These are phyloP conservation scores for Trametes meyenii DNA, from an alignment of 768 basidiomycete species.

Conservation along the genomic window DNA sequence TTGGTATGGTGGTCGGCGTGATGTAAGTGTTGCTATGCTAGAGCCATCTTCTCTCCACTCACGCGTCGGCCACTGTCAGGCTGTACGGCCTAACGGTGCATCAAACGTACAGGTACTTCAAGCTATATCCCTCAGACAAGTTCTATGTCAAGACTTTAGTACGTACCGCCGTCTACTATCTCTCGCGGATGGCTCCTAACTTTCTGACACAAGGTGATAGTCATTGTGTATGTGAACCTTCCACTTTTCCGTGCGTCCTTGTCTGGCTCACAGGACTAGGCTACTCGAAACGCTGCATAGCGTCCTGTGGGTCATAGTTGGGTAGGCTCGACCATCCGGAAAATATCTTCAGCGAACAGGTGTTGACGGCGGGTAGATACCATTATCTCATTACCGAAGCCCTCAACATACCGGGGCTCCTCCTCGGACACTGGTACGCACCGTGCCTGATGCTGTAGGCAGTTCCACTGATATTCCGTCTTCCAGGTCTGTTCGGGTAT, in stretches of 20 bases:
- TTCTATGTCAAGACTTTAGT: not conserved
- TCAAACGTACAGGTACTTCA: not conserved
- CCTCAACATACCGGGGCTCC: not conserved
- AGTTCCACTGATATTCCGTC: not conserved
- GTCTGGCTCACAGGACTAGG: not conserved
- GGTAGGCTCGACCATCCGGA: not conserved
- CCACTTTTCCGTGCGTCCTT: not conserved
- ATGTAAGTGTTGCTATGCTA: not conserved
- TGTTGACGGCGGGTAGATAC: not conserved
- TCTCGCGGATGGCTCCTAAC: not conserved
- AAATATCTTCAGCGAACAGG: not conserved
- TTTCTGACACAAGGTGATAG: not conserved
- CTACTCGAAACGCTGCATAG: not conserved
- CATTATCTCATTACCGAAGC: constrained; percentile 2
- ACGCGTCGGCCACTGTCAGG: too few species aligned
- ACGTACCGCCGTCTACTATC: not conserved
- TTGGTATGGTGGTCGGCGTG: not conserved
- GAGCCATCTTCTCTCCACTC: too few species aligned
- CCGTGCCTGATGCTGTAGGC: not conserved
- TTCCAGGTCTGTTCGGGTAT: not conserved
- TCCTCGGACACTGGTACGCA: not conserved
- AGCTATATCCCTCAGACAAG: not conserved
- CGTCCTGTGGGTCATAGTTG: not conserved
- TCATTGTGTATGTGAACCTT: not conserved
- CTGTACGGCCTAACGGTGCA: not conserved